phyloP scores from a whole-genome alignment of 208 protist species.

The Trypanosoma conorhini region DNA sequence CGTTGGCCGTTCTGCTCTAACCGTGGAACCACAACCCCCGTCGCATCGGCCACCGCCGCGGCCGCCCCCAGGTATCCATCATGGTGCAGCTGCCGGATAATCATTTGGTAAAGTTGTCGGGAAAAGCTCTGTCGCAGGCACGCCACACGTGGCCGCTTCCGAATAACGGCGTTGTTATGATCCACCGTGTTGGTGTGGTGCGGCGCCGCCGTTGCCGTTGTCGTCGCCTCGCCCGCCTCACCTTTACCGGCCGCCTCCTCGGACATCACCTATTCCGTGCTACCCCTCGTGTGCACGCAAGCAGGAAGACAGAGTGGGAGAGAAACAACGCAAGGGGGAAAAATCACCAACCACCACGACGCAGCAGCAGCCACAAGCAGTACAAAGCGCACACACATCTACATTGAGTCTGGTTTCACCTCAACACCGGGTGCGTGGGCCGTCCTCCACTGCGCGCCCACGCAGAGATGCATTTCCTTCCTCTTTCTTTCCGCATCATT shows the following conservation, averaged over 20 bases:
- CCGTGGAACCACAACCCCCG: slow-evolving; percentile 51
- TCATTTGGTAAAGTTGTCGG: slow-evolving; percentile 71
- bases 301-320: slow-evolving; percentile 20
- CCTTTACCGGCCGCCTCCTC: slow-evolving; percentile 9
- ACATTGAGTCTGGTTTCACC: neutral
- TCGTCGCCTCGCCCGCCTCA: neutral
- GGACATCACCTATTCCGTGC: neutral
- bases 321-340: slow-evolving; percentile 10
- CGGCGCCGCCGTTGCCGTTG: neutral
- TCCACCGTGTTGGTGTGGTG: slow-evolving; percentile 2
- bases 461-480: neutral
- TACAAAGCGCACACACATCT: slow-evolving; percentile 4
- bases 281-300: neutral
- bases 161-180: slow-evolving; percentile 8
- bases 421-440: neutral
- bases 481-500: neutral
- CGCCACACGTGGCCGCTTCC: slow-evolving; percentile 53
- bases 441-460: neutral
- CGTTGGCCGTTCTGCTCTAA: slow-evolving; percentile 53
- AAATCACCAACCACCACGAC: slow-evolving; percentile 2
- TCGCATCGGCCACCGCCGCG: slow-evolving; percentile 71
- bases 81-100: slow-evolving; percentile 80
- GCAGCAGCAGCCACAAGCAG: slow-evolving; percentile 19
- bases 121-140: slow-evolving; percentile 51
- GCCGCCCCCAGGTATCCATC: slow-evolving; percentile 78